A percentile compares a stretch with the other conserved stretches of the same genome.
phyloP scores from a whole-genome alignment of 2,329 filamentous ascomycete genomes.

The Magnaporthiopsis incrustans region DNA sequence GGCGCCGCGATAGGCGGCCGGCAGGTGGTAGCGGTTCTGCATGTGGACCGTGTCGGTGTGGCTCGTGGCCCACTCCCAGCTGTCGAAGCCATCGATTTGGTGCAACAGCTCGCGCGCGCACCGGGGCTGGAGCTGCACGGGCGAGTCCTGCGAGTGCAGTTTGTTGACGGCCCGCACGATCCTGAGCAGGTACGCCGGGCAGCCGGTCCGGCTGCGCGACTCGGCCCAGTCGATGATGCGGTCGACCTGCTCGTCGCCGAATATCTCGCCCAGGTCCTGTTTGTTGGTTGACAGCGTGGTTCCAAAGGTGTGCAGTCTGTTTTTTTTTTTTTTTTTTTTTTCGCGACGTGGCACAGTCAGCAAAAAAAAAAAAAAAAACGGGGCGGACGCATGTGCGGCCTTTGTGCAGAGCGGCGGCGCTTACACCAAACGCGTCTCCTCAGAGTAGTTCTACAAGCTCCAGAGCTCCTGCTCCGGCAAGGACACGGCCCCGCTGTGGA shows the following conservation, averaged over 20 bases:
- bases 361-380: too few relatives aligned
- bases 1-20: conserved; percentile 10
- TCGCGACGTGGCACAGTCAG: too few relatives aligned
- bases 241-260: not conserved
- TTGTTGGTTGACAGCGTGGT: not conserved
- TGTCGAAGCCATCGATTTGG: not conserved
- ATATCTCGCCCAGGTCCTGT: not conserved
- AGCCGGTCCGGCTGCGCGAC: conserved; percentile 8
- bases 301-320: conserved; percentile 1
- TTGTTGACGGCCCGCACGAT: conserved; percentile 2
- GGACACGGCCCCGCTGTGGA: too few relatives aligned
- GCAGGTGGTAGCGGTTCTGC: conserved; percentile 4
- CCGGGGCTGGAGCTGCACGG: not conserved
- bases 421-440: not conserved
- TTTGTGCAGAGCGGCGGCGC: too few relatives aligned
- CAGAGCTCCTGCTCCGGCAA: not conserved
- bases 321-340: not conserved
- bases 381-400: too few relatives aligned
- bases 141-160: not conserved
- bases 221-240: conserved; percentile 8
- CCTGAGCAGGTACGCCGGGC: conserved; percentile 6
- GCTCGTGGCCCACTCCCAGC: not conserved
- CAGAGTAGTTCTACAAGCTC: conserved; percentile 2
- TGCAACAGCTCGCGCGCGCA: not conserved
- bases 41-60: not conserved